Evolutionary conservation across 2,329 filamentous ascomycete genomes (phyloP).

Genomic region (Gremmenia infestans): DNA sequence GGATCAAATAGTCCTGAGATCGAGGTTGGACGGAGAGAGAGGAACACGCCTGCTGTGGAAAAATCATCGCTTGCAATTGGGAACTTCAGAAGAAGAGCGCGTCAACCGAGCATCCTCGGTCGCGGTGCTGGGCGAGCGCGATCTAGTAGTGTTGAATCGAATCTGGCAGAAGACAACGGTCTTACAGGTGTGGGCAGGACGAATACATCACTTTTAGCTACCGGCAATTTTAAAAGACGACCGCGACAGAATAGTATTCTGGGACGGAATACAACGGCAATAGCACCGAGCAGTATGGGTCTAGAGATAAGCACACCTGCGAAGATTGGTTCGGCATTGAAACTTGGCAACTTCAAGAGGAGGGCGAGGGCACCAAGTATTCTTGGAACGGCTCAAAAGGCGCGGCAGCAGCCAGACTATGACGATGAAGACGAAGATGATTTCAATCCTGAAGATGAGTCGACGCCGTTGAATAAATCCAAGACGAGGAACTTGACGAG

Average conservation of each 20-base stretch:
- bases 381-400: constrained; percentile 38
- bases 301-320: constrained; percentile 25
- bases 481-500: constrained; percentile 34
- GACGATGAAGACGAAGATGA: constrained; percentile 43
- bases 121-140: constrained; percentile 18
- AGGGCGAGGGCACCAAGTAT: constrained; percentile 58
- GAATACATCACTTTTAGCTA: constrained; percentile 22
- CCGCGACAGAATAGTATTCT: constrained; percentile 34
- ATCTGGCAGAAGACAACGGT: constrained; percentile 25
- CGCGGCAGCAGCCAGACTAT: constrained; percentile 34
- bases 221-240: constrained; percentile 32
- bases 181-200: constrained; percentile 25
- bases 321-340: constrained; percentile 37
- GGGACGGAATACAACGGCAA: constrained; percentile 14
- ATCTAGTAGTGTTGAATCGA: constrained; percentile 31
- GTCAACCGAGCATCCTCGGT: constrained; percentile 39
- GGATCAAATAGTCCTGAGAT: constrained; percentile 28
- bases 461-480: constrained; percentile 56
- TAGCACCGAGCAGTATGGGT: constrained; percentile 23
- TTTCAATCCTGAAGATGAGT: constrained; percentile 61
- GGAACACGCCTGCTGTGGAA: constrained; percentile 19
- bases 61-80: constrained; percentile 43
- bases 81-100: constrained; percentile 51
- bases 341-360: constrained; percentile 53
- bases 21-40: constrained; percentile 27